Evolutionary conservation across 257 asterid species (phyloP).

Genomic region (Pogostemon cablin): DNA sequence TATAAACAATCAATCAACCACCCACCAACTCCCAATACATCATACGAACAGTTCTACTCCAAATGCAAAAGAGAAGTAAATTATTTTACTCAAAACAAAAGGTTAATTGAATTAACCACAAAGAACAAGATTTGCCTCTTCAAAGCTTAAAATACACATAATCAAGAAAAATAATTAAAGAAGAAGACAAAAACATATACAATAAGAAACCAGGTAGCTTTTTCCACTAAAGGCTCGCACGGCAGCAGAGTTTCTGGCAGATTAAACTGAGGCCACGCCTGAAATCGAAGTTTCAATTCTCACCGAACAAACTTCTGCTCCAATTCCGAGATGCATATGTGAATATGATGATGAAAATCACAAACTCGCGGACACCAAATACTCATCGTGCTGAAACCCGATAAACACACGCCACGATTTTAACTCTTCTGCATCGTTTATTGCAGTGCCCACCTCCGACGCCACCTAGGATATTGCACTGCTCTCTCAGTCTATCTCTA

Average conservation of each 20-base stretch:
- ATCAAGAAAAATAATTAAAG: not conserved
- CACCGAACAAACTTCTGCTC: constrained; percentile 57
- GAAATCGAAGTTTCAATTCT: constrained; percentile 51
- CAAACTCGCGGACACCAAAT: constrained; percentile 35
- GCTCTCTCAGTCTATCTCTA: too few species aligned
- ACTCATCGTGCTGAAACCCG: too few species aligned
- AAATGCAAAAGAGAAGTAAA: constrained; percentile 4
- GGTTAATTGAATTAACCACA: not conserved
- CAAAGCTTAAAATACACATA: not conserved
- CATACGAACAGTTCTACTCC: constrained; percentile 3
- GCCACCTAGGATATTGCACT: too few species aligned
- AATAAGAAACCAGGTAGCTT: constrained; percentile 25
- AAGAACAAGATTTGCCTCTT: constrained; percentile 16
- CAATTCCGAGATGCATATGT: constrained; percentile 63
- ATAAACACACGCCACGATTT: too few species aligned
- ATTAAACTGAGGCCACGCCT: constrained; percentile 47
- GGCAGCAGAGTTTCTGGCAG: constrained; percentile 55
- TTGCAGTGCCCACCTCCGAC: too few species aligned
- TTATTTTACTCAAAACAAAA: not conserved
- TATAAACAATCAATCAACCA: constrained; percentile 23
- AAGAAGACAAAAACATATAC: not conserved
- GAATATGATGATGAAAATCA: constrained; percentile 57
- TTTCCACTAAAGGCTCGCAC: constrained; percentile 22
- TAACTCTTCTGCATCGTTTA: too few species aligned
- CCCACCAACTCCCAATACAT: not conserved